These are phyloP conservation scores for Solanum stenotomum DNA, from an alignment of 257 asterid genomes.

Conservation along the genomic window DNA sequence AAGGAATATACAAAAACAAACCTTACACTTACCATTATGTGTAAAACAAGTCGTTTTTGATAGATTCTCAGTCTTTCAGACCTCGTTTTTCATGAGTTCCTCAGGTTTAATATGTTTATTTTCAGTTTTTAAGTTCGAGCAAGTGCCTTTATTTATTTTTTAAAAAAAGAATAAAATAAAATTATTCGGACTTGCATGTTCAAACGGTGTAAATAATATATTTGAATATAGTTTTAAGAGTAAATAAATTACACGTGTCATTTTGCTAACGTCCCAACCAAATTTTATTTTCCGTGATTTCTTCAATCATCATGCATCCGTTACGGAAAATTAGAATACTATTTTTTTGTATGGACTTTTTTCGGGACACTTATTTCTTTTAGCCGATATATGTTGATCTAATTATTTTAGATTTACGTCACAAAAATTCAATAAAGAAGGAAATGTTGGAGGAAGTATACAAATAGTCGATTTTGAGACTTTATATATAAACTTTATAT, in stretches of 20 bases:
- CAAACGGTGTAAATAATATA: neutral
- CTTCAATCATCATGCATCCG: neutral
- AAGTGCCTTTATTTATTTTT: neutral
- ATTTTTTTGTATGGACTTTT: too few species aligned
- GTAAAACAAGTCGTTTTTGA: neutral
- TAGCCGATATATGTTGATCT: neutral
- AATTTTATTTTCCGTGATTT: neutral
- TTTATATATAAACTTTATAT: too few species aligned
- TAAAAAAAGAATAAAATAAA: neutral
- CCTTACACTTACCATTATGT: neutral
- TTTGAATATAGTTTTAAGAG: neutral
- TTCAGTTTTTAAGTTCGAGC: too few species aligned
- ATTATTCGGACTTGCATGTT: neutral
- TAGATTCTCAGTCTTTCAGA: neutral
- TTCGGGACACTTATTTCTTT: too few species aligned
- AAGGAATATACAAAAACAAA: neutral
- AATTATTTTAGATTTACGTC: neutral
- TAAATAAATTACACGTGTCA: neutral
- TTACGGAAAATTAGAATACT: neutral
- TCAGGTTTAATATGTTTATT: neutral
- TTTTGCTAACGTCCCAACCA: neutral
- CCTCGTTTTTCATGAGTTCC: neutral
- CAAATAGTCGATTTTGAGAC: neutral
- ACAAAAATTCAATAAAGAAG: neutral
- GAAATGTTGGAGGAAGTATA: neutral